Evolutionary conservation across 495 filamentous ascomycete species (phyloP), one percentile per base, ranked within the genome.

Genomic region (Hypoxylon fuscum): DNA sequence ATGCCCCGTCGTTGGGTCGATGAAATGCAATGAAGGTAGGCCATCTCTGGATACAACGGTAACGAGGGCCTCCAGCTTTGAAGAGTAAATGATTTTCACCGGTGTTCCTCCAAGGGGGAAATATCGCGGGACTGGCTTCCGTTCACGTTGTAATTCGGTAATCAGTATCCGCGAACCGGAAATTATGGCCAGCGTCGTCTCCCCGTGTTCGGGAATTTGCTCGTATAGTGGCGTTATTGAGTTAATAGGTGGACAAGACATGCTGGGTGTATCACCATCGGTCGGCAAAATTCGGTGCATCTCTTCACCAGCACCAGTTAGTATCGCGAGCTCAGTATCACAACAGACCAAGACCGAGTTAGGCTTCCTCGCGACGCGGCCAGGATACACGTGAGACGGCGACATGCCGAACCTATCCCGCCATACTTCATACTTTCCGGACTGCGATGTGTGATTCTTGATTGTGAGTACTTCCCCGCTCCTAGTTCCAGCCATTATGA

Each of bases 51-150:
- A 70, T 3, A 84, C 77, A 1, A 81, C 83, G 0, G 79, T 79
- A 31, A 88, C 74, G 2, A 89, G 75, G 54, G 79, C 77, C 3
- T 78, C 72, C 4, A 86, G 73, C 23, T 62, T 62, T 9, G 76
- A 71, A 2, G 81, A 85, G 66, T 85, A 87, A 10, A 87, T 53
- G 0, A 88, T 59, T 34, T 79, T 81, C 4, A 72, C 74, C 11
- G 86, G 85, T 1, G 81, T 82, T 2, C 81, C 80, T 8, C 56
- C 52, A 5, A 85, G 62, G 0, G 70, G 70, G 1, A 87, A 70
- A 40, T 76, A 76, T 5, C 87, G 78, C 11, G 84, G 83, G 6
- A 87, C 77, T 0, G 79, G 73, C 41, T 80, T 79, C 6, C 77
- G 72, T 5, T 68, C 66, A 9, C 70, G 64, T 41, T 82, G 75